Evolutionary conservation across 2,329 filamentous ascomycete genomes (phyloP).

Genomic region (Penicillium glabrum): DNA sequence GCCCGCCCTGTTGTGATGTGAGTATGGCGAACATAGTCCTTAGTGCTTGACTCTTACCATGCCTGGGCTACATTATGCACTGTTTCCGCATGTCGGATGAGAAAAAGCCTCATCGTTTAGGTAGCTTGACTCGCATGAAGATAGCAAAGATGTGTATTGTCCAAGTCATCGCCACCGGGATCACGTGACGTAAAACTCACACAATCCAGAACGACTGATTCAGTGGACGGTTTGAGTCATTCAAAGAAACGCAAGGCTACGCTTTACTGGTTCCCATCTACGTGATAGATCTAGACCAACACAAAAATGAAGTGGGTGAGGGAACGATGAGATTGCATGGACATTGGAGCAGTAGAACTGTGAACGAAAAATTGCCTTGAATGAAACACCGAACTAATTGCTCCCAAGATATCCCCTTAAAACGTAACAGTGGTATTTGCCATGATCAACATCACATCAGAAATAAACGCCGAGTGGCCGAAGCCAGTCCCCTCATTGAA

Average conservation of each 20-base stretch:
- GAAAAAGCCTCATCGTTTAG: conserved; percentile 61
- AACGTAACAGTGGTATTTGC: conserved; percentile 29
- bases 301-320: conserved; percentile 19
- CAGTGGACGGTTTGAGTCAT: neutral
- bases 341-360: conserved; percentile 33
- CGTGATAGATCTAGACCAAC: conserved; percentile 6
- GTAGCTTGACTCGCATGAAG: neutral
- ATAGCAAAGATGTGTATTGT: neutral
- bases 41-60: conserved; percentile 55
- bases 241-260: neutral
- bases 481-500: conserved; percentile 27
- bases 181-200: neutral
- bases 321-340: conserved; percentile 28
- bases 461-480: conserved; percentile 26
- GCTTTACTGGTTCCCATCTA: conserved; percentile 12
- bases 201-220: neutral
- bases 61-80: conserved; percentile 81
- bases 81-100: conserved; percentile 86
- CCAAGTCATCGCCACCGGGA: neutral
- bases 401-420: conserved; percentile 23
- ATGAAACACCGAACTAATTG: conserved; percentile 32
- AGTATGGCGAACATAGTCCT: neutral
- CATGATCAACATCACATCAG: conserved; percentile 28
- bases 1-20: conserved; percentile 61
- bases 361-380: conserved; percentile 33